Evolutionary conservation across 23 red algal species (phyloP).

Genomic region (Chondrus crispus): DNA sequence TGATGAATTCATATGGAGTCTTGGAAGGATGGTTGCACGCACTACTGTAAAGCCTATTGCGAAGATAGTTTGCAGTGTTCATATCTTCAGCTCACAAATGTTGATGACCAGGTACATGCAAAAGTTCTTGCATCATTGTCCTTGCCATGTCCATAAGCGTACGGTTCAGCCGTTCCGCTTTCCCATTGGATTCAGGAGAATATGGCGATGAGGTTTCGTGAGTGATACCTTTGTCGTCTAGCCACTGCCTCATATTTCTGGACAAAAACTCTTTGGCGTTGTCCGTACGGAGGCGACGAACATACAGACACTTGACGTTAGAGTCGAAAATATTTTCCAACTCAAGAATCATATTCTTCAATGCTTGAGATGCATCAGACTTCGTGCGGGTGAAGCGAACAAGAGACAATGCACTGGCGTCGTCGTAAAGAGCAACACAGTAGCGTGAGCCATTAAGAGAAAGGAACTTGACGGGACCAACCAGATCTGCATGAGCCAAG

Average conservation of each 20-base stretch:
- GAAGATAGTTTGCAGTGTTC: neutral
- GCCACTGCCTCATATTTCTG: neutral
- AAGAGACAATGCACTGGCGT: neutral
- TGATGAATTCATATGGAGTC: conserved; percentile 1
- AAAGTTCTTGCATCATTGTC: neutral
- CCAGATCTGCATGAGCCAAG: neutral
- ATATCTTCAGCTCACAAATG: neutral
- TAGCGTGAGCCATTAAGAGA: neutral
- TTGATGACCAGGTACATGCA: neutral
- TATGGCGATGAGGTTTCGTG: neutral
- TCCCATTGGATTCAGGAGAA: neutral
- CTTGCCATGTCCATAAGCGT: neutral
- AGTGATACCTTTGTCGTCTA: neutral
- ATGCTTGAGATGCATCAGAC: neutral
- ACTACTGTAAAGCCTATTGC: neutral
- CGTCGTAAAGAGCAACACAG: neutral
- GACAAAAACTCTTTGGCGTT: neutral
- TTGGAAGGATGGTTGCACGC: neutral
- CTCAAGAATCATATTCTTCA: neutral
- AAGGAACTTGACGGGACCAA: neutral
- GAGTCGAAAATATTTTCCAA: neutral
- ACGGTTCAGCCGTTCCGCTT: neutral
- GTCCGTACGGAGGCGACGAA: neutral
- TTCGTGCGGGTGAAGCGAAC: neutral
- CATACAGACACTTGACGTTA: neutral